Conservation (phyloP, 371 early-diverging fungal genomes). For the Lichtheimia ornata region DNA sequence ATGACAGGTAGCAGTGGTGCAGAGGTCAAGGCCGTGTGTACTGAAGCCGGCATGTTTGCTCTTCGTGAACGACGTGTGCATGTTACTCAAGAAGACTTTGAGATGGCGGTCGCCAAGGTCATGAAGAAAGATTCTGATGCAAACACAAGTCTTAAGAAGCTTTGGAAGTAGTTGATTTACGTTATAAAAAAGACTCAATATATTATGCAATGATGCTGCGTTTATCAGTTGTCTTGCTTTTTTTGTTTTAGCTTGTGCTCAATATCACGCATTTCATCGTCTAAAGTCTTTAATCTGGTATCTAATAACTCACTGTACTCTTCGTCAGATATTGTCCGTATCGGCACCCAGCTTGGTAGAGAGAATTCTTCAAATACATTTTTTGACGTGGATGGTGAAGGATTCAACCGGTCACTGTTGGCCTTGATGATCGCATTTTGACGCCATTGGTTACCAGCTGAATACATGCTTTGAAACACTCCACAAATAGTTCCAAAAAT, state of each 20-base stretch:
- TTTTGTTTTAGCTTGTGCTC: slow-evolving; percentile 12
- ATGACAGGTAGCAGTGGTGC: slow-evolving; percentile 97
- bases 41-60: slow-evolving; percentile 99
- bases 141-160: slow-evolving; percentile 95
- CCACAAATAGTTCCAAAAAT: slow-evolving; percentile 52
- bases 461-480: slow-evolving; percentile 26
- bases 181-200: not conserved
- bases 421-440: slow-evolving; percentile 32
- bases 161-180: slow-evolving; percentile 80
- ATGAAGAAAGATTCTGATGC: slow-evolving; percentile 98
- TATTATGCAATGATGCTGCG: too few species aligned
- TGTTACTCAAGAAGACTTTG: slow-evolving; percentile 99
- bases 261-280: slow-evolving; percentile 39
- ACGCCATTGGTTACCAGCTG: slow-evolving; percentile 43
- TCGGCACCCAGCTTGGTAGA: slow-evolving; percentile 50
- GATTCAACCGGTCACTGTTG: not conserved
- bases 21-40: slow-evolving; percentile 91
- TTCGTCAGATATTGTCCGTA: slow-evolving; percentile 42
- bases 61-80: slow-evolving; percentile 98
- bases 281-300: slow-evolving; percentile 39
- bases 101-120: slow-evolving; percentile 99
- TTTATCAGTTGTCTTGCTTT: not conserved
- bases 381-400: slow-evolving; percentile 3
- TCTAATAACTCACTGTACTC: slow-evolving; percentile 50
- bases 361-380: slow-evolving; percentile 34